Evolutionary conservation across 2,329 filamentous ascomycete species (phyloP).

Genomic region (Epichloe festucae): DNA sequence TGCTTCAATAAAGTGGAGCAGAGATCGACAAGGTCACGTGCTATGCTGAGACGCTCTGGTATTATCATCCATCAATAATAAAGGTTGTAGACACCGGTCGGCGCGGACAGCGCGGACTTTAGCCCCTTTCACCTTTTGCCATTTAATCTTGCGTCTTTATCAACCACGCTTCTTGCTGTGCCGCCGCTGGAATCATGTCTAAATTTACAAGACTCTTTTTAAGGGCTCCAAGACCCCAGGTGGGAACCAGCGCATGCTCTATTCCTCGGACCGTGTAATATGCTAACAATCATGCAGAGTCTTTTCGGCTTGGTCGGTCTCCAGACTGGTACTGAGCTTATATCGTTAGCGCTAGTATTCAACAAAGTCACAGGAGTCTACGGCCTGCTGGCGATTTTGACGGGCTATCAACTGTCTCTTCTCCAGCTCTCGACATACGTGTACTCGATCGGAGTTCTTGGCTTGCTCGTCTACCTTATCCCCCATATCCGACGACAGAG

Average conservation of each 20-base stretch:
- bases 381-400: constrained; percentile 77
- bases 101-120: neutral
- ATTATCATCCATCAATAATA: too few species aligned
- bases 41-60: too few species aligned
- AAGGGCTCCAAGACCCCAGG: constrained; percentile 27
- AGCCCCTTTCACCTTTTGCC: neutral
- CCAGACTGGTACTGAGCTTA: constrained; percentile 74
- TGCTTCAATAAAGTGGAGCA: too few species aligned
- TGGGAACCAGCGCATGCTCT: constrained; percentile 12
- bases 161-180: neutral
- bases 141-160: neutral
- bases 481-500: constrained; percentile 69
- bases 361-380: constrained; percentile 91
- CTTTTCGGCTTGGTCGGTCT: constrained; percentile 80
- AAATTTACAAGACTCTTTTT: constrained; percentile 24
- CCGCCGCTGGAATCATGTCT: constrained; percentile 16
- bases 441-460: constrained; percentile 64
- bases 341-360: constrained; percentile 69
- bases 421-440: constrained; percentile 86
- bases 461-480: constrained; percentile 54
- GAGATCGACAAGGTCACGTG: too few species aligned
- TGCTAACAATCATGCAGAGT: constrained; percentile 37
- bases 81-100: too few species aligned
- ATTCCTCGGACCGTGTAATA: neutral
- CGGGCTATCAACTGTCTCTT: constrained; percentile 69